Evolutionary conservation across 768 basidiomycete species (phyloP).

Genomic region (Macrolepiota albuminosa): DNA sequence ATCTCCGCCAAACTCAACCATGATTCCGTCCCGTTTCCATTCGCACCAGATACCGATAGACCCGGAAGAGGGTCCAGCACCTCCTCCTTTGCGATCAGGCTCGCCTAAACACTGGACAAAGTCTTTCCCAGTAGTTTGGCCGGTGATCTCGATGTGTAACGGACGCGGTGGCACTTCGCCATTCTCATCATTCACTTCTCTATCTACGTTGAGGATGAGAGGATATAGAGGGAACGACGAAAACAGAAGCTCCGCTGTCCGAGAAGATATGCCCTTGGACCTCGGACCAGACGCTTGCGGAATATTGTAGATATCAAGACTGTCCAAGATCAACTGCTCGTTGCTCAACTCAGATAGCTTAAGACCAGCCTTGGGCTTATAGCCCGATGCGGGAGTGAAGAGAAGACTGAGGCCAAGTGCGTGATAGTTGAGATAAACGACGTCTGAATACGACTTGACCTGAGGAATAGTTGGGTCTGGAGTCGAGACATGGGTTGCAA

Average conservation of each 20-base stretch:
- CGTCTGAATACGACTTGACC: conserved; percentile 77
- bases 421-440: conserved; percentile 84
- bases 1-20: conserved; percentile 83
- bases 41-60: conserved; percentile 94
- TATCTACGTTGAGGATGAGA: conserved; percentile 38
- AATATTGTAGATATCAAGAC: conserved; percentile 81
- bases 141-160: conserved; percentile 35
- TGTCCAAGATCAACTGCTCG: conserved; percentile 51
- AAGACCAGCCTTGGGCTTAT: conserved; percentile 48
- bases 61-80: conserved; percentile 75
- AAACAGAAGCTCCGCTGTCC: conserved; percentile 49
- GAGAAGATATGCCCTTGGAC: conserved; percentile 27
- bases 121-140: conserved; percentile 65
- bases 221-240: conserved; percentile 54
- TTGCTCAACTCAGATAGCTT: conserved; percentile 43
- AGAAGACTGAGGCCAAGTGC: conserved; percentile 77
- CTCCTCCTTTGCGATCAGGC: conserved; percentile 88
- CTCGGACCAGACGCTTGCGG: conserved; percentile 27
- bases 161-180: conserved; percentile 32
- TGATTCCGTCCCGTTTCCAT: conserved; percentile 77
- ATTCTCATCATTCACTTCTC: conserved; percentile 29
- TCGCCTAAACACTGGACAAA: conserved; percentile 77
- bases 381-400: conserved; percentile 62
- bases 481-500: conserved; percentile 24
- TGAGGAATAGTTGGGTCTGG: conserved; percentile 39